A percentile compares a stretch with the other conserved stretches of the same genome.
Conservation (phyloP, 306 rosid genomes). For the Carpinus viminea region DNA sequence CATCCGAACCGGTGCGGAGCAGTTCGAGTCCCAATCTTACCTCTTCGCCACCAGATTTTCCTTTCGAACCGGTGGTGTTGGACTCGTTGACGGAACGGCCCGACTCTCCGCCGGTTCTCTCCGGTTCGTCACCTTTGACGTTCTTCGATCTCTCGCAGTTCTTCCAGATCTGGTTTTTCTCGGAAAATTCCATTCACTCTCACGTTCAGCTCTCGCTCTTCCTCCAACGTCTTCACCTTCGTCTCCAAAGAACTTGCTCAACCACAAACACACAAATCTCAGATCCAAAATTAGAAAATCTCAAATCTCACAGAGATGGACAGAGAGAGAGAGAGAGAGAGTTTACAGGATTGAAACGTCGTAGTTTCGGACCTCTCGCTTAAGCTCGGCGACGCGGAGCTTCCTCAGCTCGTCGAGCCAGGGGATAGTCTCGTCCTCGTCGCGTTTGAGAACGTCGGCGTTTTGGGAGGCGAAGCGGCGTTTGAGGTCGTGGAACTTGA, state of each 20-base stretch:
- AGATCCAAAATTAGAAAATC: conserved; percentile 43
- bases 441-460: conserved; percentile 30
- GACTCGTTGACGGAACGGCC: conserved; percentile 84
- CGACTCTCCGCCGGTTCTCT: conserved; percentile 46
- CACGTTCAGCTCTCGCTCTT: conserved; percentile 41
- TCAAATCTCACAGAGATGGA: conserved; percentile 6
- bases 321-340: background rate
- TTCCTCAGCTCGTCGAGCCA: conserved; percentile 71
- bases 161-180: conserved; percentile 66
- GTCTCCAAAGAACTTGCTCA: conserved; percentile 63
- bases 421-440: conserved; percentile 41
- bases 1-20: conserved; percentile 37
- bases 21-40: conserved; percentile 20
- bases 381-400: conserved; percentile 70
- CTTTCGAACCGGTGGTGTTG: conserved; percentile 71
- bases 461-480: conserved; percentile 53
- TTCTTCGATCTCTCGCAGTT: conserved; percentile 45
- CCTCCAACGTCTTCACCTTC: conserved; percentile 68
- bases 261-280: background rate
- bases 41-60: conserved; percentile 38
- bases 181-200: conserved; percentile 36
- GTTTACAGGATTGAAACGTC: conserved; percentile 67
- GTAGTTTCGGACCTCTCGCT: conserved; percentile 61
- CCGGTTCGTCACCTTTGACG: conserved; percentile 48
- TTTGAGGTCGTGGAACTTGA: conserved; percentile 57